Percentiles rank a stretch among this genome's conserved stretches.
These are phyloP conservation scores for Colletotrichum sidae DNA, from an alignment of 2,329 filamentous ascomycete species.

Conservation along the genomic window DNA sequence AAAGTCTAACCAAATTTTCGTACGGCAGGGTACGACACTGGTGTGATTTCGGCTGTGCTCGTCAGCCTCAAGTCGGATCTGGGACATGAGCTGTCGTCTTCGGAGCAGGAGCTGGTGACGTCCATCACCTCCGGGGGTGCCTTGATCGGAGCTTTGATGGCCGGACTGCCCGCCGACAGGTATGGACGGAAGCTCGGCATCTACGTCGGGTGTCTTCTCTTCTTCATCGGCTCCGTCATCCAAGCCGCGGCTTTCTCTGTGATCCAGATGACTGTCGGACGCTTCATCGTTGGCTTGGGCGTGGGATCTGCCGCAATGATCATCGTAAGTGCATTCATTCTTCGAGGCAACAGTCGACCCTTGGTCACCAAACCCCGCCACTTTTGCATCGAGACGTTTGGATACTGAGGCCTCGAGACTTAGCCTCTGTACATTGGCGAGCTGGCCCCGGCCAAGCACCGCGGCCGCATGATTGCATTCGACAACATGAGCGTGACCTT, in stretches of 20 bases:
- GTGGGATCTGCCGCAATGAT: constrained; percentile 63
- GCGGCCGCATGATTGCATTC: constrained; percentile 61
- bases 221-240: constrained; percentile 50
- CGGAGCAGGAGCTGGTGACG: constrained; percentile 64
- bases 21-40: constrained; percentile 57
- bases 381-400: not conserved
- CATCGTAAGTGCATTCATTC: constrained; percentile 42
- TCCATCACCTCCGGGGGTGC: constrained; percentile 63
- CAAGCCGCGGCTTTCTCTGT: constrained; percentile 51
- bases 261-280: constrained; percentile 55
- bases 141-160: constrained; percentile 54
- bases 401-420: constrained; percentile 17
- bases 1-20: not conserved
- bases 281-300: constrained; percentile 61
- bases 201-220: constrained; percentile 54
- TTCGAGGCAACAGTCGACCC: too few species aligned
- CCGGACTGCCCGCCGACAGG: constrained; percentile 51
- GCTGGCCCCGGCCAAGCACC: constrained; percentile 61
- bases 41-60: constrained; percentile 60
- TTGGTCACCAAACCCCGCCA: not conserved
- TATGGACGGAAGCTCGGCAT: constrained; percentile 55
- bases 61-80: constrained; percentile 56
- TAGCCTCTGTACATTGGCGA: constrained; percentile 59
- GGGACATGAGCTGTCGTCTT: constrained; percentile 51
- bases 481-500: constrained; percentile 60